Conservation (phyloP, 305 asterid species). For the Plantago coronopus region DNA sequence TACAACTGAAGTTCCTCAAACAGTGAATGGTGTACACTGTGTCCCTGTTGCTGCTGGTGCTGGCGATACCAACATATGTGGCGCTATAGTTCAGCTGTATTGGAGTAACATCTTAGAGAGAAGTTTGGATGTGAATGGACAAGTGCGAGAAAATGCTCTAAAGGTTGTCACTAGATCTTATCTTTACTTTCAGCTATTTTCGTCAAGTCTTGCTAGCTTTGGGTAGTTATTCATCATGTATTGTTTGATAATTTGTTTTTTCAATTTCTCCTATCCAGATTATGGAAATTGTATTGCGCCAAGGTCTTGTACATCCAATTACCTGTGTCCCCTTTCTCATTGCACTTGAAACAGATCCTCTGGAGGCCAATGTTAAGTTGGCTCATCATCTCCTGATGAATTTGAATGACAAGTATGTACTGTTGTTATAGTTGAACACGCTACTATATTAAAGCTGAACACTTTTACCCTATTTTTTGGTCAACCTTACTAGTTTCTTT, state of each 20-base stretch:
- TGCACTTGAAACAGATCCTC: slow-evolving; percentile 98
- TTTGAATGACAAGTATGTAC: slow-evolving; percentile 90
- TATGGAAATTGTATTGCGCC: slow-evolving; percentile 93
- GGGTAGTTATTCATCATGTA: neutral
- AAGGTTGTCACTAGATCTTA: slow-evolving; percentile 47
- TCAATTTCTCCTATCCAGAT: slow-evolving; percentile 50
- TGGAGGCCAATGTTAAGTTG: slow-evolving; percentile 72
- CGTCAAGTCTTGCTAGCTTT: neutral
- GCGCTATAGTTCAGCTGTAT: slow-evolving; percentile 89
- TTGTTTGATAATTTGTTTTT: slow-evolving; percentile 13
- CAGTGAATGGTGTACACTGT: slow-evolving; percentile 50
- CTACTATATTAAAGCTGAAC: slow-evolving; percentile 17
- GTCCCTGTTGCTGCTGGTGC: slow-evolving; percentile 99
- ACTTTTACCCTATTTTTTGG: slow-evolving; percentile 18
- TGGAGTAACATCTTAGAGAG: slow-evolving; percentile 77
- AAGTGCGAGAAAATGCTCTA: slow-evolving; percentile 82
- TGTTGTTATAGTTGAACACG: slow-evolving; percentile 16
- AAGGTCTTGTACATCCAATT: slow-evolving; percentile 99
- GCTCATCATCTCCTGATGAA: slow-evolving; percentile 94
- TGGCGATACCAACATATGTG: slow-evolving; percentile 98
- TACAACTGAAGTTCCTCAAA: slow-evolving; percentile 36
- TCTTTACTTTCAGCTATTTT: neutral
- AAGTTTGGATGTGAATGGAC: slow-evolving; percentile 79
- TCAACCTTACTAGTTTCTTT: slow-evolving; percentile 28
- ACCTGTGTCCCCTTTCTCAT: slow-evolving; percentile 95